Evolutionary conservation across 2,329 filamentous ascomycete species (phyloP).

Genomic region (Trichoderma sp.): DNA sequence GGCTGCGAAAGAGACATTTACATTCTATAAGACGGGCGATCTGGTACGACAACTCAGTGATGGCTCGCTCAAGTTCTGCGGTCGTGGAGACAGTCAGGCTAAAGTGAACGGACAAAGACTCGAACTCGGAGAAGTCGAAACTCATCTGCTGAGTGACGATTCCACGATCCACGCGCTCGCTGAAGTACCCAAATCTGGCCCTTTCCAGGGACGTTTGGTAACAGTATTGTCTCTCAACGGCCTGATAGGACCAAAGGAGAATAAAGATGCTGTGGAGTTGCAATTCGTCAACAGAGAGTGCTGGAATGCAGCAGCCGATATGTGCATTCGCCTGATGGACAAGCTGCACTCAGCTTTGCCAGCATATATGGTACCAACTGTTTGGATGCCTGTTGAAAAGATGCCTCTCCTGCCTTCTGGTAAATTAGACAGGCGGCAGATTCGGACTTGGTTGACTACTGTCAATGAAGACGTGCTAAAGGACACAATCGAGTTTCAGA

Average conservation of each 20-base stretch:
- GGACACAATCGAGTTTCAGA: neutral
- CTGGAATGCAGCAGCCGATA: neutral
- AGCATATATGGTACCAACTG: neutral
- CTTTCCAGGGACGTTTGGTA: neutral
- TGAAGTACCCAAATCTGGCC: neutral
- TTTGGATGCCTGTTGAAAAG: neutral
- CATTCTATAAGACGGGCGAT: neutral
- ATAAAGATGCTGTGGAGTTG: neutral
- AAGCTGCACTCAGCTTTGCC: neutral
- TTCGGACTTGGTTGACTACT: neutral
- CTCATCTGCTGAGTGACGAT: neutral
- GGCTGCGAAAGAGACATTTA: neutral
- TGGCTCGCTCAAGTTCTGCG: neutral
- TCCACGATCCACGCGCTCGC: neutral
- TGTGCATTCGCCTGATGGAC: neutral
- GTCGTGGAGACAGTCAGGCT: neutral
- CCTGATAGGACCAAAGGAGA: neutral
- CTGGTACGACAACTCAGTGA: neutral
- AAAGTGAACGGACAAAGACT: neutral
- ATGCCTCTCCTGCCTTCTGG: neutral
- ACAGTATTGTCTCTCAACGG: neutral
- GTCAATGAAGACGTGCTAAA: neutral
- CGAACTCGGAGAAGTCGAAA: neutral
- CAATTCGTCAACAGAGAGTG: neutral
- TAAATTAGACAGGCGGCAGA: neutral